A percentile compares a stretch with the other conserved stretches of the same genome.
Evolutionary conservation across 495 filamentous ascomycete genomes (phyloP).

Genomic region (Aspergillus cristatus): DNA sequence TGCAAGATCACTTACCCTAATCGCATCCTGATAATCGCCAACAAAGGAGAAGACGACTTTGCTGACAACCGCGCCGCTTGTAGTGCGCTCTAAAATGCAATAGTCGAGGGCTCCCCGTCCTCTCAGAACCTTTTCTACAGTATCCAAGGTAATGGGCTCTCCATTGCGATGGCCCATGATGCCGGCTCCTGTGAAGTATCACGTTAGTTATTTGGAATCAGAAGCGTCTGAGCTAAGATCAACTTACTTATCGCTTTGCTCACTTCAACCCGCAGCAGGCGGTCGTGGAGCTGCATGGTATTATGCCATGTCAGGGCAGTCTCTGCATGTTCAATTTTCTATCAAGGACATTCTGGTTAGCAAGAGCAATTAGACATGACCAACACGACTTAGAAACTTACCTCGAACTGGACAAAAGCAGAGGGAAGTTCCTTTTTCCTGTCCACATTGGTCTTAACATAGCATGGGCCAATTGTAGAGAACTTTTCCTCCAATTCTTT

Average conservation of each 20-base stretch:
- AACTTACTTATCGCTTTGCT: slow-evolving; percentile 4
- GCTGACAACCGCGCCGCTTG: background rate
- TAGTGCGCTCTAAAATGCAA: background rate
- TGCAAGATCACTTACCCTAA: slow-evolving; percentile 1
- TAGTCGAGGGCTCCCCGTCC: too few species aligned
- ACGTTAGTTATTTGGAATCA: background rate
- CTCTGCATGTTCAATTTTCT: background rate
- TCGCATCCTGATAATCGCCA: slow-evolving; percentile 1
- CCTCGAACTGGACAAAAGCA: slow-evolving; percentile 4
- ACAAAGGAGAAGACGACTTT: slow-evolving; percentile 3
- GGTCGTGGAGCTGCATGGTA: background rate
- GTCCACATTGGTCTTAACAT: slow-evolving; percentile 3
- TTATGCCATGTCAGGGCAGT: background rate
- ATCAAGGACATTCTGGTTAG: too few species aligned
- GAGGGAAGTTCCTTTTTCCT: slow-evolving; percentile 1
- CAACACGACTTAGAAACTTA: background rate
- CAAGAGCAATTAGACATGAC: background rate
- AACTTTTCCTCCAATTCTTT: slow-evolving; percentile 1
- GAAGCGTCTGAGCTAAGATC: too few species aligned
- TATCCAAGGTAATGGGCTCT: background rate
- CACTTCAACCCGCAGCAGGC: background rate
- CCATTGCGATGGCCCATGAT: background rate
- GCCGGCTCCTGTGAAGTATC: slow-evolving; percentile 1
- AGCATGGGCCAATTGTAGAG: slow-evolving; percentile 1
- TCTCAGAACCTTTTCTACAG: too few species aligned